phyloP scores from a whole-genome alignment of 2,329 filamentous ascomycete genomes.

The Tolypocladium capitatum region DNA sequence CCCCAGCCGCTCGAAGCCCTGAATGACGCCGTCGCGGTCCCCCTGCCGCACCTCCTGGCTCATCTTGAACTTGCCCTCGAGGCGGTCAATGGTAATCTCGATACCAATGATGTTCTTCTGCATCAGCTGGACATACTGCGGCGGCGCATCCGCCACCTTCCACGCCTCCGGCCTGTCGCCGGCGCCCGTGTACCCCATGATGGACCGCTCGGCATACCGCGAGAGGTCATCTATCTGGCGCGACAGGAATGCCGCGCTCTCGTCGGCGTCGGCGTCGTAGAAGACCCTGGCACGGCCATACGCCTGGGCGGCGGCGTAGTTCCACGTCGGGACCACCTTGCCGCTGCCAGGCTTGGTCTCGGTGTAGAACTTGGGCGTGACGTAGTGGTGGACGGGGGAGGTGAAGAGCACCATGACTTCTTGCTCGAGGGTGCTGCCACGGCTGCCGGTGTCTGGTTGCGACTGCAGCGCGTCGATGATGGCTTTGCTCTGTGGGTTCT shows the following conservation, averaged over 20 bases:
- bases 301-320: slow-evolving; percentile 52
- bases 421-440: slow-evolving; percentile 23
- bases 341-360: slow-evolving; percentile 50
- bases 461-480: slow-evolving; percentile 33
- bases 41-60: slow-evolving; percentile 43
- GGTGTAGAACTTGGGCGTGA: slow-evolving; percentile 55
- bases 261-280: slow-evolving; percentile 30
- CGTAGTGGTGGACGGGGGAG: slow-evolving; percentile 44
- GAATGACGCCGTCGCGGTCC: slow-evolving; percentile 42
- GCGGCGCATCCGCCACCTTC: slow-evolving; percentile 44
- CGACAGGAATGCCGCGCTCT: slow-evolving; percentile 33
- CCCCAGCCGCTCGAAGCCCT: slow-evolving; percentile 34
- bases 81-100: slow-evolving; percentile 39
- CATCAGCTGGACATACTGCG: slow-evolving; percentile 36
- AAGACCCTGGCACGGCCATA: slow-evolving; percentile 45
- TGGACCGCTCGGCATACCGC: slow-evolving; percentile 31
- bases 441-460: background rate
- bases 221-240: slow-evolving; percentile 41
- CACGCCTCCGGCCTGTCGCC: slow-evolving; percentile 25
- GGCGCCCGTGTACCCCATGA: slow-evolving; percentile 41
- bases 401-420: slow-evolving; percentile 54
- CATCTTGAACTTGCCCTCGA: slow-evolving; percentile 55
- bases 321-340: slow-evolving; percentile 55
- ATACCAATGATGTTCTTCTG: slow-evolving; percentile 48
- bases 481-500: slow-evolving; percentile 51